Base-by-base conservation (phyloP, 305 asterid species). In the Fraxinus sp. region DNA sequence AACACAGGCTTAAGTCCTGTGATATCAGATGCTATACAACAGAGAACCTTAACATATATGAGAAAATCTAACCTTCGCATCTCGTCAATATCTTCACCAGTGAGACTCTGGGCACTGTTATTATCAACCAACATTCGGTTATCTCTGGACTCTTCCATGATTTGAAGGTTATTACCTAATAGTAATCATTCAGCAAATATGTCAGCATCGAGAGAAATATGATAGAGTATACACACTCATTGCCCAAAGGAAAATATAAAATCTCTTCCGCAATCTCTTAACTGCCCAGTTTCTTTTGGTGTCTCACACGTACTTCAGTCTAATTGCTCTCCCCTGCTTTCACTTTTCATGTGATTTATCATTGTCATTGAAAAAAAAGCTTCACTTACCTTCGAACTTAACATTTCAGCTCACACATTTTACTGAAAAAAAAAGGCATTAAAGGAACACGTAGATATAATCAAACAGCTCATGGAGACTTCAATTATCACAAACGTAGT, bases 51-150 rank as follows among this genome's bases (percentile, higher is more conserved):
- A 75, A 81, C 20, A 20, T 32, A 37, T 30, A 24, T 7, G 41
- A 79, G 79, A 84, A 80, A 35, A 77, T 52, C 82, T 79, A 77
- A 96, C 99, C 90, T 96, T 64, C 95, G 85, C 97, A 96, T 79
- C 76, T 84, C 94, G 32, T 93, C 95, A 57, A 96, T 94, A 85
- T 92, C 96, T 83, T 93, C 99, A 75, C 91, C 91, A 0, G 95
- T 91, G 82, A 96, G 97, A 82, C 87, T 88, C 88, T 96, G 99
- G 66, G 99, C 96, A 64, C 95, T 90, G 84, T 96, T 93, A 88
- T 92, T 91, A 89, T 96, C 99, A 81, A 94, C 90, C 86, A 96
- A 52, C 28, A 89, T 88, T 33, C 98, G 94, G 83, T 96, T 96
- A 86, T 96, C 99, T 85, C 94, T 91, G 83, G 89, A 82, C 86